Evolutionary conservation across 352 stramenopile species (phyloP).

Genomic region (Pythium periplocum): DNA sequence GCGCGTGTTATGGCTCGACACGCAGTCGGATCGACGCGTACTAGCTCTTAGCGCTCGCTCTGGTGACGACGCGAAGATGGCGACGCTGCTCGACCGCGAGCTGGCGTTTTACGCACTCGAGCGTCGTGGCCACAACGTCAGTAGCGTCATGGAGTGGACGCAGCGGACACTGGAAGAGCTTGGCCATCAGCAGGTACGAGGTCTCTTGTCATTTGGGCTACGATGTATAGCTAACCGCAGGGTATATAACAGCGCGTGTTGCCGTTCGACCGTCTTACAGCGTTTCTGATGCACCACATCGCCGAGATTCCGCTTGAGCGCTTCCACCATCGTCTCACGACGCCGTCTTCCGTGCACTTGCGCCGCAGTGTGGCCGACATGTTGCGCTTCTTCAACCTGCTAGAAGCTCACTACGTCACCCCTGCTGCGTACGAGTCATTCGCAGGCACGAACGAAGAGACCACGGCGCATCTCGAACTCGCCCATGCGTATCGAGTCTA

Average conservation of each 20-base stretch:
- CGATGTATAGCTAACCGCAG: too few species aligned
- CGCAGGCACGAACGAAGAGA: constrained; percentile 8
- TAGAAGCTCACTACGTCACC: constrained; percentile 54
- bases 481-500: constrained; percentile 49
- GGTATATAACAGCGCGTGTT: constrained; percentile 31
- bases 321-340: constrained; percentile 35
- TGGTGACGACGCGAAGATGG: constrained; percentile 3
- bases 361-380: constrained; percentile 52
- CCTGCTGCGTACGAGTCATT: constrained; percentile 32
- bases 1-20: constrained; percentile 17
- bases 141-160: constrained; percentile 52
- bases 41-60: constrained; percentile 11
- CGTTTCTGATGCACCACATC: constrained; percentile 50
- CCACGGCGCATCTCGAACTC: constrained; percentile 22
- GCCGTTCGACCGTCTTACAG: constrained; percentile 31
- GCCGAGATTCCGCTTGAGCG: constrained; percentile 29
- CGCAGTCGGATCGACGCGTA: constrained; percentile 9
- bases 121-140: constrained; percentile 56
- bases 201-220: too few species aligned
- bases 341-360: constrained; percentile 36
- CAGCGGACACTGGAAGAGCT: constrained; percentile 62
- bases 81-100: constrained; percentile 8
- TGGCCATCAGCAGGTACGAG: constrained; percentile 26
- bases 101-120: constrained; percentile 59
- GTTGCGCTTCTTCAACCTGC: constrained; percentile 61